A percentile compares a stretch with the other conserved stretches of the same genome.
Conservation (phyloP, 768 basidiomycete species). For the Phanerochaete sordida region DNA sequence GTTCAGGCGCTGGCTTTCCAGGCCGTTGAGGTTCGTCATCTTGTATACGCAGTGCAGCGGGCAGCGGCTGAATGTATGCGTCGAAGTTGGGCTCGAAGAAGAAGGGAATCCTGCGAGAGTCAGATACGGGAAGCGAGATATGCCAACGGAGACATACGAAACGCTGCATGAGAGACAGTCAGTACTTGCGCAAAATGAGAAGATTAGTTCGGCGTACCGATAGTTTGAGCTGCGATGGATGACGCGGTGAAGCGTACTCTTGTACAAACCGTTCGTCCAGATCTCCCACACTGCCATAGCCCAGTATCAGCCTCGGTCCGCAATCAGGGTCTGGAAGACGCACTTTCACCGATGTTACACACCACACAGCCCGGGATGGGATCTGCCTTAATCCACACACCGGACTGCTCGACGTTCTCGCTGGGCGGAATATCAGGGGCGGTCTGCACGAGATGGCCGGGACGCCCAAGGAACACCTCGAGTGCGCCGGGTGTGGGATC, state of each 20-base stretch:
- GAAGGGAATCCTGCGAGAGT: constrained; percentile 71
- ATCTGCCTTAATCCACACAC: constrained; percentile 80
- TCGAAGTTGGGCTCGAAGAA: constrained; percentile 92
- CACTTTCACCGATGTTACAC: constrained; percentile 91
- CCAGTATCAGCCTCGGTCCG: background rate
- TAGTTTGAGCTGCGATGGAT: constrained; percentile 76
- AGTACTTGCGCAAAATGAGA: background rate
- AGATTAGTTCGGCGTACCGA: constrained; percentile 26
- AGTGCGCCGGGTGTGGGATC: constrained; percentile 79
- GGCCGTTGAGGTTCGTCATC: constrained; percentile 16
- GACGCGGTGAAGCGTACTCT: constrained; percentile 86
- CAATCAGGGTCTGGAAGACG: constrained; percentile 22
- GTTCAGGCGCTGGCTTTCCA: constrained; percentile 14
- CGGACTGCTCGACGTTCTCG: constrained; percentile 48
- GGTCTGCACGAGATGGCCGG: constrained; percentile 27
- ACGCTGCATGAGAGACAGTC: constrained; percentile 42
- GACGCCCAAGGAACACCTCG: constrained; percentile 67
- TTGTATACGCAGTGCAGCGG: constrained; percentile 50
- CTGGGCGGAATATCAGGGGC: constrained; percentile 35
- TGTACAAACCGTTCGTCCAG: constrained; percentile 87
- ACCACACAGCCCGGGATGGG: constrained; percentile 82
- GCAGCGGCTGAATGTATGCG: constrained; percentile 63
- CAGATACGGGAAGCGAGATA: background rate
- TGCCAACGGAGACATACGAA: constrained; percentile 47
- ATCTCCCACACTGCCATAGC: constrained; percentile 76